Percentiles rank a stretch among this genome's conserved stretches.
phyloP scores from a whole-genome alignment of 2,329 filamentous ascomycete genomes.

The Aspergillus aculeatinus region DNA sequence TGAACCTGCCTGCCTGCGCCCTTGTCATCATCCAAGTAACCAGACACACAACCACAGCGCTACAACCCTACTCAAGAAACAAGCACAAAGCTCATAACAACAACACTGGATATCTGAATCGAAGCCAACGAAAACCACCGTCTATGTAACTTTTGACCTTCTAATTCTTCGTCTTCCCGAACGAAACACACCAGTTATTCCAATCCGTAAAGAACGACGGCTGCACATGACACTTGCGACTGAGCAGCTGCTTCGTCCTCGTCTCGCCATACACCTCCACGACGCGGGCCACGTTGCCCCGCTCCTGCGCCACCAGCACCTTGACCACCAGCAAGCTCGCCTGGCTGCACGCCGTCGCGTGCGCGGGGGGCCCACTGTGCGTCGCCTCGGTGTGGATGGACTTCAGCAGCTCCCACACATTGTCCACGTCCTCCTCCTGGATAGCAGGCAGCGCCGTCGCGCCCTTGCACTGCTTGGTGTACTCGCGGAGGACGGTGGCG shows the following conservation, averaged over 20 bases:
- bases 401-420: conserved; percentile 59
- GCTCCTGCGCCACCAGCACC: conserved; percentile 47
- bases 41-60: too few species aligned
- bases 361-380: conserved; percentile 61
- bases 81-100: too few species aligned
- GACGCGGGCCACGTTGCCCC: conserved; percentile 54
- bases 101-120: too few species aligned
- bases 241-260: conserved; percentile 58
- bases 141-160: too few species aligned
- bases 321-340: conserved; percentile 48
- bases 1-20: too few species aligned
- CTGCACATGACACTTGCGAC: conserved; percentile 60
- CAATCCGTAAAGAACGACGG: conserved; percentile 68
- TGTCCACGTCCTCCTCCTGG: conserved; percentile 32
- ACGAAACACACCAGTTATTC: conserved; percentile 66
- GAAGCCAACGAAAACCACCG: too few species aligned
- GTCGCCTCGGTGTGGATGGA: conserved; percentile 66
- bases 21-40: too few species aligned
- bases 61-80: too few species aligned
- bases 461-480: conserved; percentile 63
- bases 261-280: conserved; percentile 65
- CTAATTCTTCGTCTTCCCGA: conserved; percentile 43
- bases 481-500: conserved; percentile 68
- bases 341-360: conserved; percentile 71
- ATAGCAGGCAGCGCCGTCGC: conserved; percentile 44